Conservation (phyloP, 2,329 filamentous ascomycete species). For the Colletotrichum theobromicola region DNA sequence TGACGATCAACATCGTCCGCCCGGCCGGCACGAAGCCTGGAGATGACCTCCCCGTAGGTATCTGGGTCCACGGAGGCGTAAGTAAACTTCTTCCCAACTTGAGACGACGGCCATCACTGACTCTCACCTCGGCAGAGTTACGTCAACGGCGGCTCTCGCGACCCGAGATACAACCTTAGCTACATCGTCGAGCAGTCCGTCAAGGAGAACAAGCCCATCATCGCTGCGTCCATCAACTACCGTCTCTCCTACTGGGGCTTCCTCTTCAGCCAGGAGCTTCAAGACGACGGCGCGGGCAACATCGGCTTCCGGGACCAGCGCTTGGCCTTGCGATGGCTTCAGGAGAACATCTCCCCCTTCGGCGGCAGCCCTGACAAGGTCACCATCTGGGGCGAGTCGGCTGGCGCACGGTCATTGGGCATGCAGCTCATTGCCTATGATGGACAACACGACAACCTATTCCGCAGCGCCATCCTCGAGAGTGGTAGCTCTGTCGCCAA, state of each 20-base stretch:
- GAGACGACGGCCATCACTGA: neutral
- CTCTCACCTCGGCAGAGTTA: conserved; percentile 22
- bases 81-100: conserved; percentile 14
- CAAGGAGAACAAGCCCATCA: conserved; percentile 56
- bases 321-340: conserved; percentile 65
- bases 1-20: conserved; percentile 54
- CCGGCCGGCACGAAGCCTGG: conserved; percentile 45
- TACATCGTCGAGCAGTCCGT: conserved; percentile 38
- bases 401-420: conserved; percentile 63
- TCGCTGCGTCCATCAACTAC: conserved; percentile 71
- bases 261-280: conserved; percentile 59
- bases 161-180: conserved; percentile 37
- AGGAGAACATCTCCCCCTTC: conserved; percentile 68
- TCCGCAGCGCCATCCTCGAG: conserved; percentile 71
- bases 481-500: conserved; percentile 58
- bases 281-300: conserved; percentile 60
- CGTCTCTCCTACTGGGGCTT: conserved; percentile 68
- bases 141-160: conserved; percentile 34
- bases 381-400: conserved; percentile 69
- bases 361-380: conserved; percentile 69
- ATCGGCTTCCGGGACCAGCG: conserved; percentile 66
- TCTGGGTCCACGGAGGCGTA: conserved; percentile 64
- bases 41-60: conserved; percentile 58
- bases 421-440: conserved; percentile 67
- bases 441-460: conserved; percentile 65